Evolutionary conservation across 257 asterid species (phyloP), one percentile per base, ranked within the genome.

Genomic region (Datura wrightii): DNA sequence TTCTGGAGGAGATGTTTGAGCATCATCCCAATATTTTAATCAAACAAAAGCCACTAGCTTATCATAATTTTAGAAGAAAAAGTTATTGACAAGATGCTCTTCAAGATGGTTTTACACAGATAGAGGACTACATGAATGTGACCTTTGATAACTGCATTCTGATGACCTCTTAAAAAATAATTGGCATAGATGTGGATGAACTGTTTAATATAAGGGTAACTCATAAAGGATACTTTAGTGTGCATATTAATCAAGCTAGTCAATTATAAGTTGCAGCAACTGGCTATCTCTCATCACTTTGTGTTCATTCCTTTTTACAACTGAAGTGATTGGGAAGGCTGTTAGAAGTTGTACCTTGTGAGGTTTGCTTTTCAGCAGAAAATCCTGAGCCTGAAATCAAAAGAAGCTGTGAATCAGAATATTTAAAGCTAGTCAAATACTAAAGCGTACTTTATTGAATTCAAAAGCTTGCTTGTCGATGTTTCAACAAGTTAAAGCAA

Each of bases 351-450:
- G 84, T 94, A 96, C 99, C 99, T 92, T 97, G 87, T 96, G 98
- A 86, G 97, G 97, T 88, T 92, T 94, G 83, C 91, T 87, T 90
- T 94, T 94, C 8, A 83, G 91, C 80, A 94, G 91, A 90, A 96
- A 96, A 74, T 91, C 94, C 76, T 89, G 97, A 78, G 86, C 94
- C 99, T 96, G 94, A 82, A 87, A 92, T 82, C 13, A 58, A 15
- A 34, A 69, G 36, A 60, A 84, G 72, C 74, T 46, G 82, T 42
- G 70, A 72, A 24, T 67, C 42, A 69, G 62, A 83, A 66, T 50
- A 52, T 34, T 3, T 14, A 78, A 52, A 52, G 41, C 46, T 31
- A 76, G 46, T 52, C 62, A 76, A 50, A 52, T 76, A 76, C 50
- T 53, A 76, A 76, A 76, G 46, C 15, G 2, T 9, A 70, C 55